Percentiles rank a stretch among this genome's conserved stretches.
Conservation (phyloP, 2,329 filamentous ascomycete genomes). For the Neofusicoccum kwambonambiense region DNA sequence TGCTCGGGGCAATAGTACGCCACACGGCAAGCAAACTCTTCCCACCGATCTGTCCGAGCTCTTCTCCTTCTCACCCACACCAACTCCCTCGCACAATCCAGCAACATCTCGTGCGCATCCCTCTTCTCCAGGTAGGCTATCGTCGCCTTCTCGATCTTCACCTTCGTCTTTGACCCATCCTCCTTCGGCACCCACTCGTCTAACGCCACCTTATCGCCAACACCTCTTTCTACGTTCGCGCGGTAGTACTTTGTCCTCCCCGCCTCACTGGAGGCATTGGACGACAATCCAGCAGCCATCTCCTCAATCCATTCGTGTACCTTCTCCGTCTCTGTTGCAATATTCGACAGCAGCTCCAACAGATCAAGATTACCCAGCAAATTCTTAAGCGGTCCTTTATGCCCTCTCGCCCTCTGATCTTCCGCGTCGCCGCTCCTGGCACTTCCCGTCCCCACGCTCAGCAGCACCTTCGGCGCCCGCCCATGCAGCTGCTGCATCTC, state of each 20-base stretch:
- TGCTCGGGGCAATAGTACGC: slow-evolving; percentile 19
- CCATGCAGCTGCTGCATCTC: slow-evolving; percentile 22
- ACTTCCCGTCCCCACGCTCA: slow-evolving; percentile 22
- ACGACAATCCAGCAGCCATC: background rate
- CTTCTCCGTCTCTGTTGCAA: slow-evolving; percentile 16
- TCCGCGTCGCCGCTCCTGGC: background rate
- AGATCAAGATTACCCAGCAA: too few relatives aligned
- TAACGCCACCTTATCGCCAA: slow-evolving; percentile 18
- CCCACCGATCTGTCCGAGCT: slow-evolving; percentile 20
- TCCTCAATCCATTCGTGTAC: slow-evolving; percentile 10
- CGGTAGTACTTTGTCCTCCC: slow-evolving; percentile 18
- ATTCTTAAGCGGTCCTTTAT: too few relatives aligned
- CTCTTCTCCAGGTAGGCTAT: too few relatives aligned
- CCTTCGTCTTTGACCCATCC: too few relatives aligned
- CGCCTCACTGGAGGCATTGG: background rate
- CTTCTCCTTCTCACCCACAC: too few relatives aligned
- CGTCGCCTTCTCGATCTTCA: too few relatives aligned
- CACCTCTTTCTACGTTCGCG: slow-evolving; percentile 17
- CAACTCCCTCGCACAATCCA: too few relatives aligned
- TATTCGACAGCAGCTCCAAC: background rate
- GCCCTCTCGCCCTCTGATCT: too few relatives aligned
- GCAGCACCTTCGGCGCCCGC: slow-evolving; percentile 18
- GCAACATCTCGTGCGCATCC: too few relatives aligned
- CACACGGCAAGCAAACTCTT: slow-evolving; percentile 18
- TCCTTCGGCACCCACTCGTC: slow-evolving; percentile 17